Percentiles rank a stretch among this genome's conserved stretches.
Conservation (phyloP, 441 rosid species). For the Geranium incanum region DNA sequence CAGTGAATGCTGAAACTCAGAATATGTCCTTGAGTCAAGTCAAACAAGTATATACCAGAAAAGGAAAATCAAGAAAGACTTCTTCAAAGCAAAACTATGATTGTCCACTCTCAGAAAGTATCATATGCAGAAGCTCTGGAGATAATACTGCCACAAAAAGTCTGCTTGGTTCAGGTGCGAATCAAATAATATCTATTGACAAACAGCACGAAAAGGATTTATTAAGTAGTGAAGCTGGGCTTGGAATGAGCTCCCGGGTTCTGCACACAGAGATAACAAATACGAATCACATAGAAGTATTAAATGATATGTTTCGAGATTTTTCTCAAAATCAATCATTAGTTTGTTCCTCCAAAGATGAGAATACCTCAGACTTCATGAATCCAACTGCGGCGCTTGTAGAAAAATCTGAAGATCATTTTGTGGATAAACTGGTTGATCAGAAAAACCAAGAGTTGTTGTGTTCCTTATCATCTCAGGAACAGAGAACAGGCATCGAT, state of each 20-base stretch:
- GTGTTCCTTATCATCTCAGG: constrained; percentile 23
- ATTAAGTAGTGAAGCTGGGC: constrained; percentile 18
- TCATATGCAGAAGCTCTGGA: constrained; percentile 28
- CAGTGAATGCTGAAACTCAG: constrained; percentile 20
- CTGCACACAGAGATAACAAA: constrained; percentile 21
- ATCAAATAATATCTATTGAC: constrained; percentile 24
- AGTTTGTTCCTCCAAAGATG: constrained; percentile 23
- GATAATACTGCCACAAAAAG: constrained; percentile 22
- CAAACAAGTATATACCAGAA: constrained; percentile 44
- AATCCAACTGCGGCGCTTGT: constrained; percentile 24
- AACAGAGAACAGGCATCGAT: constrained; percentile 22
- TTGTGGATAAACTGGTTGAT: constrained; percentile 26
- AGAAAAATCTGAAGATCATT: constrained; percentile 25
- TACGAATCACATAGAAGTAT: constrained; percentile 19
- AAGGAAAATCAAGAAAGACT: constrained; percentile 29
- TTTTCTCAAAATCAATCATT: constrained; percentile 22
- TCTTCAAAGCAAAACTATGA: constrained; percentile 21
- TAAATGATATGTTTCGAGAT: constrained; percentile 17
- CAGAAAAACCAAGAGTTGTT: constrained; percentile 21
- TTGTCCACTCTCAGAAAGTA: constrained; percentile 42
- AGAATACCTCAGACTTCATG: constrained; percentile 24
- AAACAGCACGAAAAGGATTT: constrained; percentile 22
- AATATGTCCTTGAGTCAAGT: constrained; percentile 23
- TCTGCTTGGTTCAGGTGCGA: constrained; percentile 26
- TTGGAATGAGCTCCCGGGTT: constrained; percentile 27